Evolutionary conservation across 805 yeast species (phyloP).

Genomic region (Suhomyces kilbournensis): DNA sequence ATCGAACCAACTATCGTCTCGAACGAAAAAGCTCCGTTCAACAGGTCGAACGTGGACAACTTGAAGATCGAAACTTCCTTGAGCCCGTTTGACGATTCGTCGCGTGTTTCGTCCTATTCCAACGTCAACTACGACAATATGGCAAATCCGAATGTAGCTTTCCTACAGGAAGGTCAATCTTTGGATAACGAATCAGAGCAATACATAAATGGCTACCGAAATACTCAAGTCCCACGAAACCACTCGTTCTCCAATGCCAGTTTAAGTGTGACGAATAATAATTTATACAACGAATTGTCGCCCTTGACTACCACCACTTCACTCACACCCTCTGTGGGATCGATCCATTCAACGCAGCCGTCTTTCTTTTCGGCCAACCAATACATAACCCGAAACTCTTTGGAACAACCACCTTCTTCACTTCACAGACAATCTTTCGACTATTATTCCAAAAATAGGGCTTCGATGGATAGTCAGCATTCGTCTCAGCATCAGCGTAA

Average conservation of each 20-base stretch:
- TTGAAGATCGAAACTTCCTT: not conserved
- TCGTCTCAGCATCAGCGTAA: conserved; percentile 13
- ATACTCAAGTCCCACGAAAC: conserved; percentile 4
- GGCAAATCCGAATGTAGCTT: conserved; percentile 2
- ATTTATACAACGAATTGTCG: conserved; percentile 27
- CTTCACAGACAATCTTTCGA: conserved; percentile 33
- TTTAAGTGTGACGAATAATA: conserved; percentile 3
- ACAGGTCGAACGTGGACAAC: not conserved
- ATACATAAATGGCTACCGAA: not conserved
- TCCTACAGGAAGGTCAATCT: conserved; percentile 12
- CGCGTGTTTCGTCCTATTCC: conserved; percentile 1
- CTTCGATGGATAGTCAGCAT: conserved; percentile 30
- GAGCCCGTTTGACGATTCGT: conserved; percentile 2
- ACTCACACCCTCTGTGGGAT: conserved; percentile 38
- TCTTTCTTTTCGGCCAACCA: conserved; percentile 45
- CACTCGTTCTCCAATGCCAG: conserved; percentile 11
- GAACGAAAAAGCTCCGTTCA: not conserved
- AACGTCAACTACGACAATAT: conserved; percentile 3
- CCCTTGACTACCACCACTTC: conserved; percentile 46
- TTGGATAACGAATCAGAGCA: not conserved
- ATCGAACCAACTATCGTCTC: not conserved
- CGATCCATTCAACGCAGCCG: conserved; percentile 41
- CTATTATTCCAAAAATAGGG: conserved; percentile 25
- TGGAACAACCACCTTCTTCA: conserved; percentile 33
- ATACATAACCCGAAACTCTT: conserved; percentile 33